Percentiles rank a stretch among this genome's conserved stretches.
phyloP scores from a whole-genome alignment of 2,329 filamentous ascomycete genomes.

The Colletotrichum abscissum region DNA sequence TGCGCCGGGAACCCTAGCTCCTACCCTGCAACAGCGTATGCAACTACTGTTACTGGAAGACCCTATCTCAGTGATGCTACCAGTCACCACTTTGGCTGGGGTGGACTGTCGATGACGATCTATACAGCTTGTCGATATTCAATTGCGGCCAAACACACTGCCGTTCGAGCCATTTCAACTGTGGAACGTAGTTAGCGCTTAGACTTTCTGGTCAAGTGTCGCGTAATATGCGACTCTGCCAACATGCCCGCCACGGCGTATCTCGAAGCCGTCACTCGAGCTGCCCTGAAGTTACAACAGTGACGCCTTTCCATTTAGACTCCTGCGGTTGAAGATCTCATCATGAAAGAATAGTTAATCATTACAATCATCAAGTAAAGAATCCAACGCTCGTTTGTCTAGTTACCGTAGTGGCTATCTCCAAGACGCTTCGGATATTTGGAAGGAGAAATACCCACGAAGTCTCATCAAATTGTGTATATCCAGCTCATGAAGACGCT shows the following conservation, averaged over 20 bases:
- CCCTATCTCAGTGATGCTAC: too few relatives aligned
- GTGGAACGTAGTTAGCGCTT: constrained; percentile 8
- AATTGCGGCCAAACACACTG: too few relatives aligned
- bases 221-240: constrained; percentile 7
- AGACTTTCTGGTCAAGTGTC: neutral
- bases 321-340: neutral
- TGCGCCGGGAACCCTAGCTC: constrained; percentile 17
- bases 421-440: too few relatives aligned
- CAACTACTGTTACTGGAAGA: neutral
- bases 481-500: too few relatives aligned
- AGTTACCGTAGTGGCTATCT: too few relatives aligned
- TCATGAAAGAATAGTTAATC: constrained; percentile 42
- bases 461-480: too few relatives aligned
- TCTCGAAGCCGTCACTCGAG: constrained; percentile 7
- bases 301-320: neutral
- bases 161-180: neutral
- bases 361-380: too few relatives aligned
- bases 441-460: too few relatives aligned
- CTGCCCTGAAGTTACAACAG: neutral
- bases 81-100: too few relatives aligned
- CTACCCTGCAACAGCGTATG: constrained; percentile 47
- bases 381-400: too few relatives aligned
- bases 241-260: constrained; percentile 23
- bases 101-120: too few relatives aligned
- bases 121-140: too few relatives aligned